Evolutionary conservation across 1,284 basidiomycete species (phyloP).

Genomic region (Pascua sp.): DNA sequence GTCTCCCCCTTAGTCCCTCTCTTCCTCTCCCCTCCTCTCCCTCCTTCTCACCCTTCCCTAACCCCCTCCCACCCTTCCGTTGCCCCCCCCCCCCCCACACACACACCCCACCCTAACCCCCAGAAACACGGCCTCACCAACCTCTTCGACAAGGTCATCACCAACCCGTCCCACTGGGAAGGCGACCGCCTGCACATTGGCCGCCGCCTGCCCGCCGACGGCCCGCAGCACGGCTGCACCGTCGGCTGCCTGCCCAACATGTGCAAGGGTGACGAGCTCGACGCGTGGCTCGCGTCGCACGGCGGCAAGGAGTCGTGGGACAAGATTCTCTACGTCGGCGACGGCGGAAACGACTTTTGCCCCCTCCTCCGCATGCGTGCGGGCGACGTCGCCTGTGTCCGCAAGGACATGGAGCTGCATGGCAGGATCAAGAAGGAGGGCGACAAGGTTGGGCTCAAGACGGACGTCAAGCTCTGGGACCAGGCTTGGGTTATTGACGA

Average conservation of each 20-base stretch:
- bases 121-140: constrained; percentile 61
- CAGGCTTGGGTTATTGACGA: constrained; percentile 94
- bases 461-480: constrained; percentile 74
- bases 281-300: constrained; percentile 70
- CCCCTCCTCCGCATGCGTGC: constrained; percentile 75
- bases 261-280: constrained; percentile 96
- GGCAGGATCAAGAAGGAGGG: constrained; percentile 70
- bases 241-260: constrained; percentile 94
- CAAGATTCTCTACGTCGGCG: constrained; percentile 85
- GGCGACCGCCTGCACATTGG: constrained; percentile 72
- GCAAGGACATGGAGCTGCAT: constrained; percentile 70
- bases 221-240: constrained; percentile 76
- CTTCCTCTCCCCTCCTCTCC: too few species aligned
- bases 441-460: constrained; percentile 60
- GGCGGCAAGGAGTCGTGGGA: constrained; percentile 63
- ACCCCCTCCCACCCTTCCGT: too few species aligned
- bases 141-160: constrained; percentile 81
- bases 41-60: neutral
- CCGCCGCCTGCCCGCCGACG: constrained; percentile 69
- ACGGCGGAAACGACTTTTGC: constrained; percentile 94
- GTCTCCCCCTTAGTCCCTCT: too few species aligned
- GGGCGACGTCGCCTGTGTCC: constrained; percentile 62
- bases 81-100: too few species aligned
- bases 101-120: neutral
- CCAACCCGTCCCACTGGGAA: constrained; percentile 84